A percentile compares a stretch with the other conserved stretches of the same genome.
These are phyloP conservation scores for Erodium maritimum DNA, from an alignment of 345 rosid species.

Conservation along the genomic window DNA sequence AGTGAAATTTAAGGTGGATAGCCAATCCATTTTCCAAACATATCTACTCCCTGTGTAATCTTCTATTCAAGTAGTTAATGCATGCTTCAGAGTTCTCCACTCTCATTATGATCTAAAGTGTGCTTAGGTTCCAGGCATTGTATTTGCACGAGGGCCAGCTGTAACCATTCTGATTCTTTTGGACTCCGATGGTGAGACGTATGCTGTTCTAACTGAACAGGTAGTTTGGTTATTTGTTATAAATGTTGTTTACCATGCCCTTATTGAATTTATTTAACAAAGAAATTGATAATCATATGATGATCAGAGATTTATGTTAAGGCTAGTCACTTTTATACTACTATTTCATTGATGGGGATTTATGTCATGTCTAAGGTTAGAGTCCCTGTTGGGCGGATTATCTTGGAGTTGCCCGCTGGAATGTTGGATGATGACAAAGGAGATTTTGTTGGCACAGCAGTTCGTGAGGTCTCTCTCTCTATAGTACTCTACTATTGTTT, in stretches of 20 bases:
- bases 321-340: too few species aligned
- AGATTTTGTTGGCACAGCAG: slow-evolving; percentile 84
- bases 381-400: slow-evolving; percentile 69
- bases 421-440: slow-evolving; percentile 82
- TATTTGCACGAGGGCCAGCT: slow-evolving; percentile 92
- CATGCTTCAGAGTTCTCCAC: not conserved
- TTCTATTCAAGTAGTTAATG: too few species aligned
- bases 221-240: slow-evolving; percentile 14
- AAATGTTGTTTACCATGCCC: too few species aligned
- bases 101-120: slow-evolving; percentile 13
- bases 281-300: too few species aligned
- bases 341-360: slow-evolving; percentile 1
- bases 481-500: not conserved
- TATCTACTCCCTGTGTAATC: too few species aligned
- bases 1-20: too few species aligned
- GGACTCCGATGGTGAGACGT: slow-evolving; percentile 53
- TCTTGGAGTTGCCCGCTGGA: slow-evolving; percentile 93
- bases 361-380: slow-evolving; percentile 43
- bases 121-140: slow-evolving; percentile 87
- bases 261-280: too few species aligned
- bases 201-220: slow-evolving; percentile 91
- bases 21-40: too few species aligned
- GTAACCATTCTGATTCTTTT: slow-evolving; percentile 76
- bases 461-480: slow-evolving; percentile 58
- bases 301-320: too few species aligned